Evolutionary conservation across 495 filamentous ascomycete species (phyloP), one percentile per base, ranked within the genome.

Genomic region (Neurospora intermedia): DNA sequence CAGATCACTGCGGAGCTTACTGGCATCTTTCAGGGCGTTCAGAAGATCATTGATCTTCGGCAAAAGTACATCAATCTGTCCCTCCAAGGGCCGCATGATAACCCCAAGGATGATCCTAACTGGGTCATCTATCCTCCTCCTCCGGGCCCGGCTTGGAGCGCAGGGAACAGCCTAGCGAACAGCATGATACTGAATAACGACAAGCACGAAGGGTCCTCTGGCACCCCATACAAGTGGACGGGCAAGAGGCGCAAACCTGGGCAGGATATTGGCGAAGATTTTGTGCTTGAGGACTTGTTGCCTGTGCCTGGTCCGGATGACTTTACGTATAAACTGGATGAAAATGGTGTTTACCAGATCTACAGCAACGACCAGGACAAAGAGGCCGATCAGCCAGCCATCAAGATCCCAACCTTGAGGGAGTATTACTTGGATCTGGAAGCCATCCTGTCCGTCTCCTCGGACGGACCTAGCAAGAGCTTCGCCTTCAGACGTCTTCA

Each of bases 381-480:
- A n/a, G 84, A 89, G 72, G 81, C 85, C 10, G 84, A 88, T 59
- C 83, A 85, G 11, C 94, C 95, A 0, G 87, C 93, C 15, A 89
- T 97, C 46, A 85, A 87, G 35, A 91, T 98, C 13, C 96, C 96
- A 4, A 95, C 93, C 4, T 86, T 98, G 75, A 90, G 92, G 77
- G 94, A 98, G 76, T 99, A 92, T 78, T 99, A 98, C 79, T 90
- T 97, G 83, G 96, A 98, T 80, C 84, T 98, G n/a, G 95, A 99
- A 75, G 83, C 90, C 27, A 87, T 98, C 69, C 85, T 96, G 46
- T 87, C 90, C 72, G 87, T 95, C 10, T 97, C 95, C 0, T 95
- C 93, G 5, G 94, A 99, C 80, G 96, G 96, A 0, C 96, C 96
- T 2, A 94, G 91, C 80, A 99, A 99, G 82, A 97, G 94, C 78